phyloP scores from a whole-genome alignment of 164 flowering plant genomes.

The Aristolochia contorta region DNA sequence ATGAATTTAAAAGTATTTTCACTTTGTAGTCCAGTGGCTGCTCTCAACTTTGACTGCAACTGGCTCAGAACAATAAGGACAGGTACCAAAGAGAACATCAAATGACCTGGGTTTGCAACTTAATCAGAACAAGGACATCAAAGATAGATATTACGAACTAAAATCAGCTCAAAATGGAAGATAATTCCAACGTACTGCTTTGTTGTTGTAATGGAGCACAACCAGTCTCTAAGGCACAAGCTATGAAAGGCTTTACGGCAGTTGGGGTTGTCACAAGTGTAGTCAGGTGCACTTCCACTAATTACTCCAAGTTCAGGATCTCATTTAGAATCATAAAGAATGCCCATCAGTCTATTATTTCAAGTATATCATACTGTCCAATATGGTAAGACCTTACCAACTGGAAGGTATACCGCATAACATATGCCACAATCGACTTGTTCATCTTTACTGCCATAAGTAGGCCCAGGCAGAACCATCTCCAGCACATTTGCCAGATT shows the following conservation, averaged over 20 bases:
- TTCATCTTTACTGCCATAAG: conserved; percentile 21
- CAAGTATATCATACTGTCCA: too few relatives aligned
- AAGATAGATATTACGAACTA: background rate
- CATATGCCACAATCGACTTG: conserved; percentile 86
- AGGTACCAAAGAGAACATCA: conserved; percentile 70
- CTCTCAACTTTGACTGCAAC: conserved; percentile 55
- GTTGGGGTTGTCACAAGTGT: conserved; percentile 57
- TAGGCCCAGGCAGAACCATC: conserved; percentile 43
- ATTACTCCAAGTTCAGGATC: conserved; percentile 68
- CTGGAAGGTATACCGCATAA: conserved; percentile 71
- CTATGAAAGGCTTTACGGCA: conserved; percentile 71
- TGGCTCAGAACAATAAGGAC: conserved; percentile 82
- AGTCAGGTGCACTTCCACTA: conserved; percentile 65
- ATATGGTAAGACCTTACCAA: conserved; percentile 28
- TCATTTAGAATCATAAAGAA: conserved; percentile 2
- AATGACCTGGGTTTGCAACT: conserved; percentile 50
- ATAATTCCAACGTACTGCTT: conserved; percentile 53
- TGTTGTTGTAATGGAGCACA: conserved; percentile 75
- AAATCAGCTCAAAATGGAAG: background rate
- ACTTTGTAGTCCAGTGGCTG: conserved; percentile 13
- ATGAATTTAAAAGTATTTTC: background rate
- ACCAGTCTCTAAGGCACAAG: conserved; percentile 76
- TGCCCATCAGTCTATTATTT: background rate
- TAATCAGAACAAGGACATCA: background rate
- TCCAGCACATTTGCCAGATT: conserved; percentile 50